Percentiles rank a stretch among this genome's conserved stretches.
These are phyloP conservation scores for Taiwanofungus camphoratus DNA, from an alignment of 1,284 basidiomycete genomes.

Conservation along the genomic window DNA sequence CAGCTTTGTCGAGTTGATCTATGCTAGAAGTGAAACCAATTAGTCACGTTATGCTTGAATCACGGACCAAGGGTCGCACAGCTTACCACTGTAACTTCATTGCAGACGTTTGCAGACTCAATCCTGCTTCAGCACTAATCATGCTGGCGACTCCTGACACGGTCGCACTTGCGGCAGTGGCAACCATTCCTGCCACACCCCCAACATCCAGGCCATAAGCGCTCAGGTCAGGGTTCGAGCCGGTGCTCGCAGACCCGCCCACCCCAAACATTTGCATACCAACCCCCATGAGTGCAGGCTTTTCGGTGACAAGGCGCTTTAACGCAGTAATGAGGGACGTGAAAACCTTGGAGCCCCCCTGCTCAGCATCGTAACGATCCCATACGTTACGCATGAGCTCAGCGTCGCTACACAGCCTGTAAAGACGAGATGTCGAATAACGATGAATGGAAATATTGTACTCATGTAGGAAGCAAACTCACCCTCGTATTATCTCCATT, in stretches of 20 bases:
- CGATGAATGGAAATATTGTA: not conserved
- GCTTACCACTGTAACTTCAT: slow-evolving; percentile 85
- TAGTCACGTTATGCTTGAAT: not conserved
- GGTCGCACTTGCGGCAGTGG: slow-evolving; percentile 76
- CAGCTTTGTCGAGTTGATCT: slow-evolving; percentile 94
- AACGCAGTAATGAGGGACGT: slow-evolving; percentile 76
- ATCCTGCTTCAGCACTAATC: slow-evolving; percentile 58
- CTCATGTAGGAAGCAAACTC: slow-evolving; percentile 12
- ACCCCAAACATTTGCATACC: slow-evolving; percentile 76
- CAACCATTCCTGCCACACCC: slow-evolving; percentile 78
- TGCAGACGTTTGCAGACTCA: slow-evolving; percentile 65
- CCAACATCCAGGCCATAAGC: slow-evolving; percentile 56
- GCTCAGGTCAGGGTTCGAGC: slow-evolving; percentile 27
- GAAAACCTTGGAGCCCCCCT: slow-evolving; percentile 66
- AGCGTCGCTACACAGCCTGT: slow-evolving; percentile 75
- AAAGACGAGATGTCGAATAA: slow-evolving; percentile 4
- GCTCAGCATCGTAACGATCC: slow-evolving; percentile 72
- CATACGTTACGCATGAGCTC: slow-evolving; percentile 78
- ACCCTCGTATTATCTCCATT: slow-evolving; percentile 90
- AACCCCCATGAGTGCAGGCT: slow-evolving; percentile 77
- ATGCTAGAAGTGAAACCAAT: slow-evolving; percentile 50
- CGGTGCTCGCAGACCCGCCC: slow-evolving; percentile 46
- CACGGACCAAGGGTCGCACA: not conserved
- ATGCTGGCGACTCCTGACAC: slow-evolving; percentile 70
- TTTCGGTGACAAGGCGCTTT: slow-evolving; percentile 82